A percentile compares a stretch with the other conserved stretches of the same genome.
phyloP scores from a whole-genome alignment of 176 grass and related monocot genomes.

The Hordeum vulgare region DNA sequence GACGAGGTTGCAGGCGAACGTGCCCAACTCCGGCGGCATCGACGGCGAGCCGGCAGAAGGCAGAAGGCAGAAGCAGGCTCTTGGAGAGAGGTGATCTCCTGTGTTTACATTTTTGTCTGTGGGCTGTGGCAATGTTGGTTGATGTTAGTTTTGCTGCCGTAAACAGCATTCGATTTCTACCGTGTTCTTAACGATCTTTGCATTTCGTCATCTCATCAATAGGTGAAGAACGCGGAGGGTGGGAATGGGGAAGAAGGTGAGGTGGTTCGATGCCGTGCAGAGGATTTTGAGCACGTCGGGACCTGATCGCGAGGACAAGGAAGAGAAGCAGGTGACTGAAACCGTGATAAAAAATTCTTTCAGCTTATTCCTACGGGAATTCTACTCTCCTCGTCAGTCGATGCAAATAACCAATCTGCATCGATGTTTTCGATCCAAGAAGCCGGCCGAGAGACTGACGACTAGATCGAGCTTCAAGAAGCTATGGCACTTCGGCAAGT shows the following conservation, averaged over 20 bases:
- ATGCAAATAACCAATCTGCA: not conserved
- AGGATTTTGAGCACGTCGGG: slow-evolving; percentile 42
- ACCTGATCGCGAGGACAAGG: slow-evolving; percentile 29
- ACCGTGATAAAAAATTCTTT: not conserved
- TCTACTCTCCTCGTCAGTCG: not conserved
- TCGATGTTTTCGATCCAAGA: not conserved
- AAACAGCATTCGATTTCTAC: not conserved
- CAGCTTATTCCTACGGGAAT: not conserved
- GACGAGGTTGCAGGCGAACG: not conserved
- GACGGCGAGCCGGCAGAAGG: not conserved
- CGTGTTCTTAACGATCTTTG: not conserved
- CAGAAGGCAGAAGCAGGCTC: not conserved
- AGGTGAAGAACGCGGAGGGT: not conserved
- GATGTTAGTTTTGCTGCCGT: not conserved
- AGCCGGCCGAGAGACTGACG: slow-evolving; percentile 12
- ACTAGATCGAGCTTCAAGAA: slow-evolving; percentile 54
- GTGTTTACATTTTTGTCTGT: not conserved
- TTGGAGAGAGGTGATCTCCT: not conserved
- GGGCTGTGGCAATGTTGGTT: not conserved
- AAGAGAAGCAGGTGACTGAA: slow-evolving; percentile 26
- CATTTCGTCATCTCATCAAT: not conserved
- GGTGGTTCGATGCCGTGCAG: slow-evolving; percentile 60
- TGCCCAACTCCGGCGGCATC: not conserved
- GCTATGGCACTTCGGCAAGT: slow-evolving; percentile 54
- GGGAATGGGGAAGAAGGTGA: slow-evolving; percentile 52